A percentile compares a stretch with the other conserved stretches of the same genome.
These are phyloP conservation scores for Chalciporus piperatoides DNA, from an alignment of 1,284 basidiomycete species.

Conservation along the genomic window DNA sequence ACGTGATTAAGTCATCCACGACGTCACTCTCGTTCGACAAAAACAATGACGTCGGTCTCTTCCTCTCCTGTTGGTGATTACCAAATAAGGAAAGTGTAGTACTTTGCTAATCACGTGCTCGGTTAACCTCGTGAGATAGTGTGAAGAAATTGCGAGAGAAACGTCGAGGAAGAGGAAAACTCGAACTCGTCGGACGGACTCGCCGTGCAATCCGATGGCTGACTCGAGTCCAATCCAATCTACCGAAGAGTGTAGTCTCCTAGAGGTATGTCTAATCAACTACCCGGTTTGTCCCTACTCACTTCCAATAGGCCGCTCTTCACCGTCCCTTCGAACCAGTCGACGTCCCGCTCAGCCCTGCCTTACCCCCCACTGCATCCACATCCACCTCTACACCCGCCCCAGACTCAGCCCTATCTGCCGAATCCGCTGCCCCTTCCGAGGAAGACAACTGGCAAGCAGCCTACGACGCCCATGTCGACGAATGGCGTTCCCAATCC, in stretches of 20 bases:
- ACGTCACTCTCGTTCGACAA: too few species aligned
- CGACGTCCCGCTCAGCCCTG: slow-evolving; percentile 23
- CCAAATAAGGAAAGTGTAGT: slow-evolving; percentile 1
- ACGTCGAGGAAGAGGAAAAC: neutral
- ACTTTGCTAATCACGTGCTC: slow-evolving; percentile 10
- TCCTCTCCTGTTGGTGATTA: neutral
- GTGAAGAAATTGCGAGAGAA: neutral
- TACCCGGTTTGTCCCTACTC: neutral
- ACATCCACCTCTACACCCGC: slow-evolving; percentile 1
- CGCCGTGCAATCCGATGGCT: slow-evolving; percentile 16
- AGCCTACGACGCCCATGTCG: slow-evolving; percentile 67
- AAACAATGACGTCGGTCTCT: slow-evolving; percentile 22
- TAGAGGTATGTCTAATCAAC: slow-evolving; percentile 18
- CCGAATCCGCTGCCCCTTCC: too few species aligned
- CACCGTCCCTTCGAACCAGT: slow-evolving; percentile 27
- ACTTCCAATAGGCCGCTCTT: slow-evolving; percentile 21
- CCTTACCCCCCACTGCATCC: slow-evolving; percentile 13
- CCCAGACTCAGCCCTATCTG: neutral
- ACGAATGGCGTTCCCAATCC: slow-evolving; percentile 70
- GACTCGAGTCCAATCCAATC: slow-evolving; percentile 24
- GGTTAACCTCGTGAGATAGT: slow-evolving; percentile 5
- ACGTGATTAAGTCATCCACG: slow-evolving; percentile 14
- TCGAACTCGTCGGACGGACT: too few species aligned
- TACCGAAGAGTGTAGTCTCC: slow-evolving; percentile 23
- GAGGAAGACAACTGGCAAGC: slow-evolving; percentile 49